Percentiles rank a stretch among this genome's conserved stretches.
These are phyloP conservation scores for Orbilia ellipsospora DNA, from an alignment of 2,329 filamentous ascomycete species.

Conservation along the genomic window DNA sequence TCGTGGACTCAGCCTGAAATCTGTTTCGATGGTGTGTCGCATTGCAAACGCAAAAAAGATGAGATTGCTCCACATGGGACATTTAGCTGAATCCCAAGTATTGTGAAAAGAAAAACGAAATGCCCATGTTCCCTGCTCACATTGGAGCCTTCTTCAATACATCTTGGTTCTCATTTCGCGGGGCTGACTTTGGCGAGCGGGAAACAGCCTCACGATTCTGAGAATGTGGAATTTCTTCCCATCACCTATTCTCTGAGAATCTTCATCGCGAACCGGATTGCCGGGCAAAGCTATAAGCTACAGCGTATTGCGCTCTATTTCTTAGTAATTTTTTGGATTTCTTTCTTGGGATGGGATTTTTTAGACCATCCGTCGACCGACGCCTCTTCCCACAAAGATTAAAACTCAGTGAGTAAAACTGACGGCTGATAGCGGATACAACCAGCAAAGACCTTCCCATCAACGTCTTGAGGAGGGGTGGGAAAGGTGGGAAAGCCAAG, in stretches of 20 bases:
- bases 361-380: conserved; percentile 4
- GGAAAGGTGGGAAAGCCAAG: not conserved
- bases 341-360: too few relatives aligned
- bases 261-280: too few relatives aligned
- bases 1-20: conserved; percentile 32
- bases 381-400: not conserved
- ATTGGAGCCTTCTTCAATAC: not conserved
- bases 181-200: not conserved
- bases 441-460: conserved; percentile 35
- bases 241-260: too few relatives aligned
- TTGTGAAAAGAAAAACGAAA: too few relatives aligned
- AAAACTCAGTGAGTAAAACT: not conserved
- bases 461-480: too few relatives aligned
- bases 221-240: conserved; percentile 10
- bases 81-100: too few relatives aligned
- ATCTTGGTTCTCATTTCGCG: not conserved
- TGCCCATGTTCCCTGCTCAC: too few relatives aligned
- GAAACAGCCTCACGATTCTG: not conserved
- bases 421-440: conserved; percentile 21
- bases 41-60: conserved; percentile 18
- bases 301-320: too few relatives aligned
- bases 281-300: too few relatives aligned
- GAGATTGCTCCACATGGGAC: too few relatives aligned
- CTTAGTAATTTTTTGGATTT: too few relatives aligned
- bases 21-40: conserved; percentile 1